Evolutionary conservation across 345 rosid genomes (phyloP), one percentile per base, ranked within the genome.

Genomic region (Ceriops decandra): DNA sequence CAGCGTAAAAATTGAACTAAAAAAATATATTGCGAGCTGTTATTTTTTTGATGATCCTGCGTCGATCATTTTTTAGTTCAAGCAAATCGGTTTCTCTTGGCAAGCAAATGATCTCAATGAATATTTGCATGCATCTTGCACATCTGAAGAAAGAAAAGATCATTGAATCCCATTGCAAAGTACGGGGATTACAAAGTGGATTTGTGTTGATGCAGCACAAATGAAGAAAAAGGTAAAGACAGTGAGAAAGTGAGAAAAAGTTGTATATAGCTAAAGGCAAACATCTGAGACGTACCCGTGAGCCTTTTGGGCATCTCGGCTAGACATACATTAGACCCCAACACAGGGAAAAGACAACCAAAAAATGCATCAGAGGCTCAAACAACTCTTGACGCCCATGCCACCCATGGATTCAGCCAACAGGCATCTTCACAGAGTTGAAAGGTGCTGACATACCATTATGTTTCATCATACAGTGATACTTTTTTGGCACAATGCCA

Each of bases 381-480:
- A 57, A 36, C 8, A 10, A 32, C 36, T 30, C 27, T 19, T 9
- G 15, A 52, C 21, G 30, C 30, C 60, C 21, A 11, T 21, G 5
- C 42, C 59, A 66, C 52, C 36, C 26, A 1, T 10, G 57, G 58
- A 24, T 33, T 17, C 54, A 67, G 42, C 52, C 49, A 67, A 30
- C 28, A 61, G 9, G 33, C 5, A 30, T 35, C 38, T 36, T 32
- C 24, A 22, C 49, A 42, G 49, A 13, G 5, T 42, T 15, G 3
- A 67, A 15, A 57, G 88, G 84, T 16, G 60, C 76, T 30, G 96
- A 59, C 63, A 81, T 79, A 72, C 99, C 96, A 52, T 81, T 78
- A 20, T 68, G 67, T 82, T 95, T 95, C 93, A 95, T 89, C 87
- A 83, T 75, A 57, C 87, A 75, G 22, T 21, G 67, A 76, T 91